A percentile compares a stretch with the other conserved stretches of the same genome.
Evolutionary conservation across 345 rosid species (phyloP).

Genomic region (Salix suchowensis): DNA sequence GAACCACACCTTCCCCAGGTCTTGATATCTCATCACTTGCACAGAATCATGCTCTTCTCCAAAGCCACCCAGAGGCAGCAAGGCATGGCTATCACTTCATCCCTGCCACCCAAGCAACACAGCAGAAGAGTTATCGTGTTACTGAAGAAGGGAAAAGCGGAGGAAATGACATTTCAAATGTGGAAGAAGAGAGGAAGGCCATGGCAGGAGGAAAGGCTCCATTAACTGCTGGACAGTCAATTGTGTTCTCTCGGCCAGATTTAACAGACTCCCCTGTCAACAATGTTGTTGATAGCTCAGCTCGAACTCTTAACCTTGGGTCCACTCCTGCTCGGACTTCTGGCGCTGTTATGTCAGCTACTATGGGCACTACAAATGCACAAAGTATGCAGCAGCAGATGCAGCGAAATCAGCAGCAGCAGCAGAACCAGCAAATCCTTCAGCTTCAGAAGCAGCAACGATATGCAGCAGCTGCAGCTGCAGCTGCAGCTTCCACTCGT

Average conservation of each 20-base stretch:
- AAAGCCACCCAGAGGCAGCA: constrained; percentile 62
- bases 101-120: constrained; percentile 61
- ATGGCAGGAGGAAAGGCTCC: constrained; percentile 38
- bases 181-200: constrained; percentile 64
- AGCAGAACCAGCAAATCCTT: constrained; percentile 51
- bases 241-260: constrained; percentile 76
- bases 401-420: constrained; percentile 48
- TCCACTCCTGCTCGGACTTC: constrained; percentile 47
- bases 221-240: constrained; percentile 53
- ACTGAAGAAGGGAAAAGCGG: constrained; percentile 67
- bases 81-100: constrained; percentile 60
- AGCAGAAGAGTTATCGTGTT: constrained; percentile 61
- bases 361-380: constrained; percentile 26
- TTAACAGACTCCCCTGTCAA: constrained; percentile 50
- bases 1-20: constrained; percentile 43
- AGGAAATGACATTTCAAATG: constrained; percentile 37
- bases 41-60: constrained; percentile 73
- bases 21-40: constrained; percentile 70
- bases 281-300: constrained; percentile 73
- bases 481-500: constrained; percentile 58
- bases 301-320: constrained; percentile 53
- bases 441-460: constrained; percentile 73
- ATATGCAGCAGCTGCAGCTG: constrained; percentile 49
- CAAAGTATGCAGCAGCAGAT: constrained; percentile 43
- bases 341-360: constrained; percentile 40